These are phyloP conservation scores for Leccinum variicolor DNA, from an alignment of 768 basidiomycete species.

Conservation along the genomic window DNA sequence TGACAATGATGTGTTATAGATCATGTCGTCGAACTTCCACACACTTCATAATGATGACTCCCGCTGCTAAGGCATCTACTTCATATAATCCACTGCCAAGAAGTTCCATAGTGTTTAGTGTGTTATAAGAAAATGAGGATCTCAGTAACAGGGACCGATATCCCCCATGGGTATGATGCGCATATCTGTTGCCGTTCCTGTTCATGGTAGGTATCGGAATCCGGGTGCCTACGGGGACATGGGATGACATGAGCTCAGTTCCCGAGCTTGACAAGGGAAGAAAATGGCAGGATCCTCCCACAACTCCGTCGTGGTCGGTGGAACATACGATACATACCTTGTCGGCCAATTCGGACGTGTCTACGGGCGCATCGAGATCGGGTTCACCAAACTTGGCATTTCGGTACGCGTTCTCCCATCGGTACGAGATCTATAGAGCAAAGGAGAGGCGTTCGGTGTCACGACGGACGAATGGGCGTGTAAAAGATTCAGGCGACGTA, in stretches of 20 bases:
- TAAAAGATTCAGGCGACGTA: conserved; percentile 2
- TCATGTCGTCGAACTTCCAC: no score
- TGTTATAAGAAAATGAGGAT: neutral
- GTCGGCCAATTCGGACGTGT: conserved; percentile 65
- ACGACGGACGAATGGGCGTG: neutral
- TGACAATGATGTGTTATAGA: no score
- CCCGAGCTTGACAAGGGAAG: neutral
- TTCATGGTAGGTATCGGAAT: conserved; percentile 53
- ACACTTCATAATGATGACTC: no score
- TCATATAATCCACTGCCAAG: neutral
- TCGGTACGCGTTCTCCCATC: conserved; percentile 55
- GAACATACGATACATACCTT: conserved; percentile 23
- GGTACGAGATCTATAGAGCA: conserved; percentile 52
- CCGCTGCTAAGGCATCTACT: neutral
- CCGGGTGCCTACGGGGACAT: conserved; percentile 64
- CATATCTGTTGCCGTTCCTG: neutral
- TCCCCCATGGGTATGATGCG: no score
- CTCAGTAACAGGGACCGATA: neutral
- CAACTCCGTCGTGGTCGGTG: neutral
- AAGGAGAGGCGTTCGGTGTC: neutral
- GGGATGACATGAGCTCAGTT: neutral
- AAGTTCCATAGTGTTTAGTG: neutral
- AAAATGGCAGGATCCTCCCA: neutral
- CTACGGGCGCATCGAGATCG: conserved; percentile 45
- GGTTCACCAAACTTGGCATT: conserved; percentile 52